A percentile compares a stretch with the other conserved stretches of the same genome.
Conservation (phyloP, 257 asterid species). For the Solanum lycopersicoides region DNA sequence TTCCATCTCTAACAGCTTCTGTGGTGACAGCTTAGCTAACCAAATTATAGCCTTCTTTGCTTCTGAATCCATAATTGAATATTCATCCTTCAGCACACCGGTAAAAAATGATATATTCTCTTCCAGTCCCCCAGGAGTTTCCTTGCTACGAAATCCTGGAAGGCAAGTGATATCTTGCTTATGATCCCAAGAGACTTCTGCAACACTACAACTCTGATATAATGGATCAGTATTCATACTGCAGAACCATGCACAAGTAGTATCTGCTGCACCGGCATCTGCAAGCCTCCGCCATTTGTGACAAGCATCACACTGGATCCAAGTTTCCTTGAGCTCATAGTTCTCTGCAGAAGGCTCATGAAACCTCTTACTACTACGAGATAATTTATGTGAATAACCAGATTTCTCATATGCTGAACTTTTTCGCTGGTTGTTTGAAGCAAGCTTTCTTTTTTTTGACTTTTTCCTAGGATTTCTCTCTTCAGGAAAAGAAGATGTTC, state of each 20-base stretch:
- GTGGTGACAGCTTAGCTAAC: conserved; percentile 78
- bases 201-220: conserved; percentile 61
- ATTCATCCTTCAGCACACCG: conserved; percentile 69
- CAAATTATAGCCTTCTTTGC: conserved; percentile 77
- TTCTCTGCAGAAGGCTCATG: conserved; percentile 16
- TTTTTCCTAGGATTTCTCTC: conserved; percentile 4
- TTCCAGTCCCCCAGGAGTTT: conserved; percentile 51
- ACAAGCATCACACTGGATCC: conserved; percentile 99
- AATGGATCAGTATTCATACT: conserved; percentile 76
- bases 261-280: conserved; percentile 28
- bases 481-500: conserved; percentile 15
- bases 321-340: conserved; percentile 46
- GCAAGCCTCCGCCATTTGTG: conserved; percentile 88
- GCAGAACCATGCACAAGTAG: conserved; percentile 82
- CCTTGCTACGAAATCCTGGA: conserved; percentile 75
- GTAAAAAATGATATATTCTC: conserved; percentile 71
- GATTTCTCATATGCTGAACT: conserved; percentile 6
- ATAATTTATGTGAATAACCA: conserved; percentile 17
- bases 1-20: conserved; percentile 79
- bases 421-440: conserved; percentile 5
- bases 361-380: conserved; percentile 27
- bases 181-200: conserved; percentile 78
- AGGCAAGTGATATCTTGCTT: conserved; percentile 51
- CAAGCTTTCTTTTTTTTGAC: conserved; percentile 30
- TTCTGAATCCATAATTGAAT: conserved; percentile 42